These are phyloP conservation scores for Cucurbita ficifolia DNA, from an alignment of 306 rosid genomes.

Conservation along the genomic window DNA sequence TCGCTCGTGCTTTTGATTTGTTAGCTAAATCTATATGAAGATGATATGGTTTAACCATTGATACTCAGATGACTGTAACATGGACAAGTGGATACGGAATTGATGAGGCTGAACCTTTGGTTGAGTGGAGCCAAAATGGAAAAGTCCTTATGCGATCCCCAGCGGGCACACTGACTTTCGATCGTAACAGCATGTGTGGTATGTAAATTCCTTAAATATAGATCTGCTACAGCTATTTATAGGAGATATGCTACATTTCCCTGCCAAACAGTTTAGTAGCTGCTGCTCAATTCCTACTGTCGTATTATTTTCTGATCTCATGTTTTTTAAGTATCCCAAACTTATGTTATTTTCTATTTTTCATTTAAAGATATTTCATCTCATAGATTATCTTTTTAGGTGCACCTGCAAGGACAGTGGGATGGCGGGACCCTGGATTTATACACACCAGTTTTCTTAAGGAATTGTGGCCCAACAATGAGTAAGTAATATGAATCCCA, in stretches of 20 bases:
- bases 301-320: background rate
- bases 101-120: slow-evolving; percentile 63
- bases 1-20: background rate
- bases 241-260: background rate
- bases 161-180: slow-evolving; percentile 71
- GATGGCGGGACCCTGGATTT: slow-evolving; percentile 93
- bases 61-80: slow-evolving; percentile 64
- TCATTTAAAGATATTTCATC: background rate
- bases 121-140: slow-evolving; percentile 70
- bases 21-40: background rate
- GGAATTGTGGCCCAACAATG: slow-evolving; percentile 72
- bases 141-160: slow-evolving; percentile 34
- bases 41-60: slow-evolving; percentile 2
- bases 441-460: slow-evolving; percentile 75
- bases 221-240: background rate
- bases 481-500: slow-evolving; percentile 24
- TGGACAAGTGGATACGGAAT: slow-evolving; percentile 95
- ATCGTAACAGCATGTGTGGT: slow-evolving; percentile 81
- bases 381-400: slow-evolving; percentile 25
- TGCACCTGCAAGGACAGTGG: slow-evolving; percentile 86
- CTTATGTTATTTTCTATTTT: background rate
- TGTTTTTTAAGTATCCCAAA: background rate
- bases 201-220: background rate
- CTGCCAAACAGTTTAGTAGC: background rate
- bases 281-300: background rate